A percentile compares a stretch with the other conserved stretches of the same genome.
Evolutionary conservation across 805 yeast genomes (phyloP).

Genomic region (Kurtzmaniella cleridarum): DNA sequence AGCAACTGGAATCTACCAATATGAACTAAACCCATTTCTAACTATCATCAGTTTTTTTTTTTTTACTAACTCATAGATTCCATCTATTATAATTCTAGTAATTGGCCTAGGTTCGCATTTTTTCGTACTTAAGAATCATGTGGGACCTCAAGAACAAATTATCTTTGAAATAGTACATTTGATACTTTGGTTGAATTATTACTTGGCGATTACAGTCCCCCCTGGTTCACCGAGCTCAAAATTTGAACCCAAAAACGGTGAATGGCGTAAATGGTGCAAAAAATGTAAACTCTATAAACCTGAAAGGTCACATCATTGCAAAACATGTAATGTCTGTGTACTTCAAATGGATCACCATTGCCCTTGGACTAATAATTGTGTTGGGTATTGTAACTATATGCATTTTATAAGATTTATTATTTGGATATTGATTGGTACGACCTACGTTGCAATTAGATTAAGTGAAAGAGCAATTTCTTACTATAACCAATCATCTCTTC

Average conservation of each 20-base stretch:
- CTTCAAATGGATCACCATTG: constrained; percentile 89
- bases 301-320: constrained; percentile 82
- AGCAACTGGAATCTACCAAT: neutral
- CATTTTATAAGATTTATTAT: constrained; percentile 72
- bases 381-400: constrained; percentile 72
- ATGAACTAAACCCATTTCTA: neutral
- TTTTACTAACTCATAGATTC: constrained; percentile 44
- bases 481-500: constrained; percentile 47
- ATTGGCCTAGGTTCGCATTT: constrained; percentile 61
- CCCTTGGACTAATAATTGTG: constrained; percentile 92
- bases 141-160: constrained; percentile 35
- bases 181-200: constrained; percentile 71
- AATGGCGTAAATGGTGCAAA: constrained; percentile 66
- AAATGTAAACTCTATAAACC: constrained; percentile 76
- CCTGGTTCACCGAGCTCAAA: constrained; percentile 67
- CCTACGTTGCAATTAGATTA: constrained; percentile 41
- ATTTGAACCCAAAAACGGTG: constrained; percentile 38
- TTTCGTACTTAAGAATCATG: constrained; percentile 45
- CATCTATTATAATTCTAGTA: constrained; percentile 49
- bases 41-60: neutral
- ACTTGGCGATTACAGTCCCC: constrained; percentile 54
- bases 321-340: constrained; percentile 69
- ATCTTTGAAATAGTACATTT: constrained; percentile 43
- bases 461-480: constrained; percentile 33
- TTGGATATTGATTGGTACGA: constrained; percentile 56